Conservation (phyloP, 768 basidiomycete genomes). For the Kwoniella shandongensis region DNA sequence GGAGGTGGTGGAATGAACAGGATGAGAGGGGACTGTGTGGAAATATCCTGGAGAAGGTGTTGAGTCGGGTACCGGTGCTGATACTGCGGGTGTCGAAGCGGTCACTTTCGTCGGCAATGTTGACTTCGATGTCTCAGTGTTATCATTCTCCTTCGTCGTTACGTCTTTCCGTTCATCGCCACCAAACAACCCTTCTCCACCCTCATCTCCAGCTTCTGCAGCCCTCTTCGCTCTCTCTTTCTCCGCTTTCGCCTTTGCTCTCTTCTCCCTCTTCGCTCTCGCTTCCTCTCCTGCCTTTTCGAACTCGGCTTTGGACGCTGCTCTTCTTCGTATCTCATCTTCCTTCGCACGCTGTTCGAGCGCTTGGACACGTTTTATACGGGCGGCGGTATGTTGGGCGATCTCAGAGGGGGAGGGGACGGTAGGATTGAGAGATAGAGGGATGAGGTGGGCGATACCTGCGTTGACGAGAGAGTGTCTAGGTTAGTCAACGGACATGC, state of each 20-base stretch:
- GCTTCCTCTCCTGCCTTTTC: constrained; percentile 63
- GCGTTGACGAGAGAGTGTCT: too few species aligned
- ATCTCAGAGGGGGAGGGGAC: constrained; percentile 59
- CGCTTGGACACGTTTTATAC: constrained; percentile 29
- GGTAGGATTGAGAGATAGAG: constrained; percentile 61
- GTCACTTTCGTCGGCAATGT: not conserved
- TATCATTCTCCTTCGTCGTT: not conserved
- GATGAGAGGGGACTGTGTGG: constrained; percentile 34
- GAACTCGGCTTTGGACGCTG: constrained; percentile 16
- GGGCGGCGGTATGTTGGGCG: constrained; percentile 26
- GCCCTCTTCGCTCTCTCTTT: constrained; percentile 19
- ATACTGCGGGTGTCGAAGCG: too few species aligned
- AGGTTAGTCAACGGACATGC: too few species aligned
- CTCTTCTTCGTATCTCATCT: constrained; percentile 52
- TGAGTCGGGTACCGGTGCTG: not conserved
- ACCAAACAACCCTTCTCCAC: constrained; percentile 10
- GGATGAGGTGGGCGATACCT: constrained; percentile 76
- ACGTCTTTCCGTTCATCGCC: not conserved
- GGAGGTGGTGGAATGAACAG: constrained; percentile 14
- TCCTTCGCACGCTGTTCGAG: constrained; percentile 60
- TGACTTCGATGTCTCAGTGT: not conserved
- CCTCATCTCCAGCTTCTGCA: not conserved
- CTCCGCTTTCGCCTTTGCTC: constrained; percentile 42
- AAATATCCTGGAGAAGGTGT: constrained; percentile 27
- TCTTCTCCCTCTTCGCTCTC: constrained; percentile 67